Conservation (phyloP, 2,329 filamentous ascomycete species). For the Nemania abortiva region DNA sequence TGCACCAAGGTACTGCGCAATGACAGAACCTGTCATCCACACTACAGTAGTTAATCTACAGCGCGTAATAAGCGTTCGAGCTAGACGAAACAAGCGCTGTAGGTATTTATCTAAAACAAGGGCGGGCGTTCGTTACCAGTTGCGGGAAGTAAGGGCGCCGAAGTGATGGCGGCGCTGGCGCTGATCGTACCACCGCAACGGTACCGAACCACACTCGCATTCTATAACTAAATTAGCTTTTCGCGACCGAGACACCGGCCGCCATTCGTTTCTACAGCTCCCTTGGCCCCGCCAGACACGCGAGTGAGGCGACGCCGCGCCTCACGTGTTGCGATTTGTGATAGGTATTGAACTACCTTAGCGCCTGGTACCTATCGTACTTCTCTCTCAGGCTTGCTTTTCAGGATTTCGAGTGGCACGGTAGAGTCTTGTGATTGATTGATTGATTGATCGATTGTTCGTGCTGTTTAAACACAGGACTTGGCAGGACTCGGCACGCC, state of each 20-base stretch:
- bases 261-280: neutral
- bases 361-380: neutral
- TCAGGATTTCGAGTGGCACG: neutral
- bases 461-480: neutral
- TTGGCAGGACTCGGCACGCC: neutral
- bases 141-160: neutral
- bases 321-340: neutral
- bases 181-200: neutral
- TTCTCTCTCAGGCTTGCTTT: neutral
- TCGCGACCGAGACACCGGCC: neutral
- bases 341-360: neutral
- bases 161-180: neutral
- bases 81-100: neutral
- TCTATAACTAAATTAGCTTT: neutral
- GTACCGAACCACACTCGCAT: neutral
- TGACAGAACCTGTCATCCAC: neutral
- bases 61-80: neutral
- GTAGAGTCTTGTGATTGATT: neutral
- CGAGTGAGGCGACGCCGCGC: neutral
- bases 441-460: neutral
- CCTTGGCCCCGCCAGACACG: neutral
- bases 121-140: neutral
- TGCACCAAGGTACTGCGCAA: neutral
- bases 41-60: neutral
- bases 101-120: neutral